Evolutionary conservation across 2,329 filamentous ascomycete species (phyloP).

Genomic region (Verruconis gallopava): DNA sequence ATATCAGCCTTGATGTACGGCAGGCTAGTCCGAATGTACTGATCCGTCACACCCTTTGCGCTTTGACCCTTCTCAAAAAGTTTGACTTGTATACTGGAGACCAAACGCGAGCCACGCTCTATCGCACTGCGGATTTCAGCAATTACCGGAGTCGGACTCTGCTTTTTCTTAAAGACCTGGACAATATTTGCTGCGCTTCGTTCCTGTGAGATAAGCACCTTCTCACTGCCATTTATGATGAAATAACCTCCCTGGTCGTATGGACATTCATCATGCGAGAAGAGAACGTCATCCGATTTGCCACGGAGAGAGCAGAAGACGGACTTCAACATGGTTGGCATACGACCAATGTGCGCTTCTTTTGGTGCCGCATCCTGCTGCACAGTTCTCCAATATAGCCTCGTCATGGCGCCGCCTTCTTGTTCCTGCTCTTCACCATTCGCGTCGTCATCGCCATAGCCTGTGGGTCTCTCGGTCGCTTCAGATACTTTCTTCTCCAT

Average conservation of each 20-base stretch:
- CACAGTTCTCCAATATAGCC: slow-evolving; percentile 37
- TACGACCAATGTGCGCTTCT: slow-evolving; percentile 81
- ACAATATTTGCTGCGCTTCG: slow-evolving; percentile 97
- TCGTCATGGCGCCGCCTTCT: slow-evolving; percentile 23
- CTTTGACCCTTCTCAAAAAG: slow-evolving; percentile 74
- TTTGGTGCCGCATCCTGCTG: slow-evolving; percentile 25
- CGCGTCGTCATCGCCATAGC: slow-evolving; percentile 44
- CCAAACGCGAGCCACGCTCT: slow-evolving; percentile 88
- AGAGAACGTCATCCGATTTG: slow-evolving; percentile 73
- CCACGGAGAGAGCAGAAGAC: slow-evolving; percentile 84
- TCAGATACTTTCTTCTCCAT: slow-evolving; percentile 77
- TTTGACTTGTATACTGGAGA: slow-evolving; percentile 86
- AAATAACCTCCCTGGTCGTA: slow-evolving; percentile 99
- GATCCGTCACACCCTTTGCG: slow-evolving; percentile 67
- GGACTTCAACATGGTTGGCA: slow-evolving; percentile 97
- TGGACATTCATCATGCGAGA: slow-evolving; percentile 87
- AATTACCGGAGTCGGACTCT: slow-evolving; percentile 83
- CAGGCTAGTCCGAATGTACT: slow-evolving; percentile 78
- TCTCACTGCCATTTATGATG: slow-evolving; percentile 97
- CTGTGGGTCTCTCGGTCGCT: slow-evolving; percentile 61
- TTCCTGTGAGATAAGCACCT: slow-evolving; percentile 95
- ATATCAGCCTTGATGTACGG: slow-evolving; percentile 92
- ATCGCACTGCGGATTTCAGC: slow-evolving; percentile 94
- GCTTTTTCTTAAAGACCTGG: slow-evolving; percentile 97
- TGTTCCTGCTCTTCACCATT: slow-evolving; percentile 46